Evolutionary conservation across 495 filamentous ascomycete species (phyloP).

Genomic region (Hypoxylon subgilvum): DNA sequence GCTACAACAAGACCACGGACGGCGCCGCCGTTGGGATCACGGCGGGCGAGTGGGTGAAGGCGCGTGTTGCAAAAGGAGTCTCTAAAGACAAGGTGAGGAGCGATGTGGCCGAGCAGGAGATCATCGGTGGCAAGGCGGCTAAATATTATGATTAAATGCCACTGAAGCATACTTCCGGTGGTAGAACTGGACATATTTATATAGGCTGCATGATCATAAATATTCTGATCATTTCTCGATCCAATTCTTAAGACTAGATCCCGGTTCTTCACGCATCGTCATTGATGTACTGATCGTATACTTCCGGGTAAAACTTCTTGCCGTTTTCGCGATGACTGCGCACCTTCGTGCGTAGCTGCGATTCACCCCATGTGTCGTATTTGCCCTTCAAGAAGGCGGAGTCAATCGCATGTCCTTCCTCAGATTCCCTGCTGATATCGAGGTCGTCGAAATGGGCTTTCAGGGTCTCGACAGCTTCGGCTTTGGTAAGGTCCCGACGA

Average conservation of each 20-base stretch:
- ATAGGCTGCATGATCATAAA: too few species aligned
- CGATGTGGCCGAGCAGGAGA: constrained; percentile 36
- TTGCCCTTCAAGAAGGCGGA: constrained; percentile 52
- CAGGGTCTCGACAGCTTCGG: constrained; percentile 44
- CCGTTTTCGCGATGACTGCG: constrained; percentile 52
- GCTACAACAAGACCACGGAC: constrained; percentile 44
- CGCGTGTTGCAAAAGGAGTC: constrained; percentile 41
- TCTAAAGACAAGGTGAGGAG: constrained; percentile 27
- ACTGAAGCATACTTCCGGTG: too few species aligned
- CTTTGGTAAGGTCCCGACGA: constrained; percentile 46
- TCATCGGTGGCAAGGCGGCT: constrained; percentile 36
- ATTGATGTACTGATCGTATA: constrained; percentile 49
- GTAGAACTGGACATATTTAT: too few species aligned
- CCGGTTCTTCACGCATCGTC: constrained; percentile 34
- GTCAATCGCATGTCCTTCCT: constrained; percentile 45
- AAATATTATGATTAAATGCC: constrained; percentile 42
- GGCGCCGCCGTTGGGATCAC: constrained; percentile 47
- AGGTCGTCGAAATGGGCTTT: constrained; percentile 38
- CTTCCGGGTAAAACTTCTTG: constrained; percentile 47
- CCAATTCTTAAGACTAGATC: too few species aligned
- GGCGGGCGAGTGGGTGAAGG: constrained; percentile 52
- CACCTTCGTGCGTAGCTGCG: constrained; percentile 54
- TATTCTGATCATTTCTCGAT: too few species aligned
- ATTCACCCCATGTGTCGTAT: constrained; percentile 56
- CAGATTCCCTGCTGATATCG: constrained; percentile 12